These are phyloP conservation scores for Amanita pseudoporphyria DNA, from an alignment of 768 basidiomycete genomes.

Conservation along the genomic window DNA sequence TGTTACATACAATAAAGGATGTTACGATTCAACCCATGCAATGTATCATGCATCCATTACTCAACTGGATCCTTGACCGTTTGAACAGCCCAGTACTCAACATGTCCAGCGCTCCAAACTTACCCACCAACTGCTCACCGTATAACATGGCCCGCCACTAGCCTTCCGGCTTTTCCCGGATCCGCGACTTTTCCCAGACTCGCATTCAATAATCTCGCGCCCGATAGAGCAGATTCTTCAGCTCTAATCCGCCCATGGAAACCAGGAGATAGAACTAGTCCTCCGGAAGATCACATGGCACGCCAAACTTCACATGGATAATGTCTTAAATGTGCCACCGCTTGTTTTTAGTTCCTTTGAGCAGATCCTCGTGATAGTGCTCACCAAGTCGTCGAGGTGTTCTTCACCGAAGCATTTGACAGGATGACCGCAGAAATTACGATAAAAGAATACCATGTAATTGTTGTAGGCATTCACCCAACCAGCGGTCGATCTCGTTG, in stretches of 20 bases:
- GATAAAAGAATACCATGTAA: slow-evolving; percentile 27
- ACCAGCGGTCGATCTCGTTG: slow-evolving; percentile 27
- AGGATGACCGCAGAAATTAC: slow-evolving; percentile 27
- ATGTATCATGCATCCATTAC: slow-evolving; percentile 9
- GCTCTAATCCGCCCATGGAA: slow-evolving; percentile 25
- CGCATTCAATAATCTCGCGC: slow-evolving; percentile 13
- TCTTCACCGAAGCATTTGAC: slow-evolving; percentile 23
- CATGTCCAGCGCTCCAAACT: slow-evolving; percentile 29
- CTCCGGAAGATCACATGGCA: slow-evolving; percentile 25
- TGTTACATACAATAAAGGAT: too few relatives aligned
- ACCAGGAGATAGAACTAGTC: slow-evolving; percentile 33
- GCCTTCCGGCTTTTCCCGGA: slow-evolving; percentile 17
- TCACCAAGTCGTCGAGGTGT: slow-evolving; percentile 22
- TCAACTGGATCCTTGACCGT: slow-evolving; percentile 22
- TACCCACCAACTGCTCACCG: slow-evolving; percentile 28
- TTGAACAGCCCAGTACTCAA: slow-evolving; percentile 30
- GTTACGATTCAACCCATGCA: too few relatives aligned
- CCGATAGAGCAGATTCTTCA: slow-evolving; percentile 19
- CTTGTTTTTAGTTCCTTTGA: slow-evolving; percentile 14
- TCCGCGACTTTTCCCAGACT: slow-evolving; percentile 8
- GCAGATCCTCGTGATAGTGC: slow-evolving; percentile 25
- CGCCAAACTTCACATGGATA: slow-evolving; percentile 17
- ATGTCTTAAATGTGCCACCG: slow-evolving; percentile 15
- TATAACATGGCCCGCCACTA: slow-evolving; percentile 29
- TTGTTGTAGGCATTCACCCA: slow-evolving; percentile 31